Percentiles rank a stretch among this genome's conserved stretches.
phyloP scores from a whole-genome alignment of 345 rosid species.

The Lenwebbia sp. region DNA sequence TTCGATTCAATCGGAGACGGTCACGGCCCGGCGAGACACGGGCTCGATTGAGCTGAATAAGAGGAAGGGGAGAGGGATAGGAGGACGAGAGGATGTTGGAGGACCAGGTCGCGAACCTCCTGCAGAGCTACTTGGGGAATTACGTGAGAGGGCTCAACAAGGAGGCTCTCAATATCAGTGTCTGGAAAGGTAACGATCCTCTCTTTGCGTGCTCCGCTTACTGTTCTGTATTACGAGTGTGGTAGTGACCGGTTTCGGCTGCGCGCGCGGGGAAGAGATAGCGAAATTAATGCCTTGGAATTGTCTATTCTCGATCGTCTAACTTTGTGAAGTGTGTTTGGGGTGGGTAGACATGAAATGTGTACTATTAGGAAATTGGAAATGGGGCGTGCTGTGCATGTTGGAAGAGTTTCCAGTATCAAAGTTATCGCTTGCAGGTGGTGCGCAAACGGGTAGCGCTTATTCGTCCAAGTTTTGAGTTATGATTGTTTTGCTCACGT shows the following conservation, averaged over 20 bases:
- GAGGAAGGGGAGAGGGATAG: neutral
- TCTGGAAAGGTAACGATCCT: conserved; percentile 66
- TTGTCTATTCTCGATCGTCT: neutral
- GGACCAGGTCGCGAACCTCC: conserved; percentile 90
- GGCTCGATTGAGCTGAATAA: neutral
- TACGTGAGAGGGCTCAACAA: conserved; percentile 81
- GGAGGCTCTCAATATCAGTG: conserved; percentile 97
- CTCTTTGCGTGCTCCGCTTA: neutral
- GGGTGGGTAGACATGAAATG: neutral
- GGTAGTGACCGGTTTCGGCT: neutral
- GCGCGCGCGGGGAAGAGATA: rapidly evolving
- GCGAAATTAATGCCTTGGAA: neutral
- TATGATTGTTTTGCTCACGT: neutral
- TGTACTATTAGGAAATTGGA: no score
- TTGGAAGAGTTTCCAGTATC: neutral
- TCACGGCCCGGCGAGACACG: neutral
- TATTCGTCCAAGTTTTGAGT: neutral
- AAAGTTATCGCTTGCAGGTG: neutral
- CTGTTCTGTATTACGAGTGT: neutral
- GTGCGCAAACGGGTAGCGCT: neutral
- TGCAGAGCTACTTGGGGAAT: conserved; percentile 85
- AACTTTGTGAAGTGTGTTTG: neutral
- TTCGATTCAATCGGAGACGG: neutral
- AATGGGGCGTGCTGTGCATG: no score
- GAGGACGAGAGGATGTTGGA: conserved; percentile 61